Percentiles rank a stretch among this genome's conserved stretches.
phyloP scores from a whole-genome alignment of 1,139 yeast species.

The Kluyveromyces sp. region DNA sequence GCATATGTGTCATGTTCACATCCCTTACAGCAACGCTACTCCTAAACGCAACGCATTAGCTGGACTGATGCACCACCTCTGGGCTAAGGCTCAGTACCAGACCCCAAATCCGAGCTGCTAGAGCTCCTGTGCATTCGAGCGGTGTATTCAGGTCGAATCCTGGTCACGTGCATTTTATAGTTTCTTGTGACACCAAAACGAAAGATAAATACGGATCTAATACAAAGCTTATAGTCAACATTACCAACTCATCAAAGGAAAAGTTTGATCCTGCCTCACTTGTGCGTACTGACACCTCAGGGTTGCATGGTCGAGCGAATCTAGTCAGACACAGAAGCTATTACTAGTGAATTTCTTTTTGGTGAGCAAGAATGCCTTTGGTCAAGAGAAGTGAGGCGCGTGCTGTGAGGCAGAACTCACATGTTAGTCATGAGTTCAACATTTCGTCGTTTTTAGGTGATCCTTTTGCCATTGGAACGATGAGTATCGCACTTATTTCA shows the following conservation, averaged over 20 bases:
- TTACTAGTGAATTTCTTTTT: background rate
- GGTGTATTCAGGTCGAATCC: too few species aligned
- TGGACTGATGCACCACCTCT: background rate
- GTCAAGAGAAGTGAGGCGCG: slow-evolving; percentile 20
- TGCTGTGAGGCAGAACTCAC: slow-evolving; percentile 20
- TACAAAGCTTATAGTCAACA: too few species aligned
- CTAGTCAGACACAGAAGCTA: background rate
- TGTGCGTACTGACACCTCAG: too few species aligned
- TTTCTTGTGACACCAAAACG: background rate
- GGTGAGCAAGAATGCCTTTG: slow-evolving; percentile 12
- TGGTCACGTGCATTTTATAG: too few species aligned
- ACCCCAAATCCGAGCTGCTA: too few species aligned
- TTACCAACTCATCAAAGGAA: too few species aligned
- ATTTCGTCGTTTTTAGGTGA: slow-evolving; percentile 53
- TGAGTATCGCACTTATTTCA: slow-evolving; percentile 53
- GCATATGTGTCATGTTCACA: slow-evolving; percentile 66
- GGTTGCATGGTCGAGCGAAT: background rate
- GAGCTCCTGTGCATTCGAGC: too few species aligned
- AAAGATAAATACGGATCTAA: background rate
- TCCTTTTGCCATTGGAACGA: slow-evolving; percentile 65
- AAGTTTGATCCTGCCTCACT: too few species aligned
- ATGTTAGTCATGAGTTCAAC: slow-evolving; percentile 25
- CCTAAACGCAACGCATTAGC: slow-evolving; percentile 43
- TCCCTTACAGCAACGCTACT: slow-evolving; percentile 71
- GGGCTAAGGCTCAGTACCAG: too few species aligned